phyloP scores from a whole-genome alignment of 805 yeast species.

The Tetrapisispora pingtungensis region DNA sequence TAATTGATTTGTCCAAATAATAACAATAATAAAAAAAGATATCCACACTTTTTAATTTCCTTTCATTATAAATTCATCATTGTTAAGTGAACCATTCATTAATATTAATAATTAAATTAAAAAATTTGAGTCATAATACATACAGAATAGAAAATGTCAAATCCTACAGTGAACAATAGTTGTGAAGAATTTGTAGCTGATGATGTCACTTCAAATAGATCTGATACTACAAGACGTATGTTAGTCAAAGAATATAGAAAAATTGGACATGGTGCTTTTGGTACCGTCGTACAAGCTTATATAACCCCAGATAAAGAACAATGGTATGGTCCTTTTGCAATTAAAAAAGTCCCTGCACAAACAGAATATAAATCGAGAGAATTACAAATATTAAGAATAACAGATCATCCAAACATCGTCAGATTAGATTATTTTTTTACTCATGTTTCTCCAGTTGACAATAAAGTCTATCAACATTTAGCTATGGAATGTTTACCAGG shows the following conservation, averaged over 20 bases:
- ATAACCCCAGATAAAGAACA: constrained; percentile 32
- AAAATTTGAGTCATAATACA: background rate
- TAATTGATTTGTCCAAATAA: no score
- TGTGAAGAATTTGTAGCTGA: constrained; percentile 39
- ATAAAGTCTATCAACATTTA: constrained; percentile 62
- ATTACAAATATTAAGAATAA: constrained; percentile 61
- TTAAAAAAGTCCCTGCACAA: constrained; percentile 77
- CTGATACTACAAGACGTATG: constrained; percentile 49
- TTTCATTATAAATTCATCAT: no score
- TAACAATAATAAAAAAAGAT: no score
- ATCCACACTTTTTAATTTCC: no score
- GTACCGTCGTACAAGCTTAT: constrained; percentile 72
- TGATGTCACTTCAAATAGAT: constrained; percentile 53
- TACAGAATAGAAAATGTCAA: background rate
- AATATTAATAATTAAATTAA: no score
- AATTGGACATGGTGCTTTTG: constrained; percentile 82
- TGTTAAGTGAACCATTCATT: no score
- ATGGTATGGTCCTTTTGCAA: constrained; percentile 77
- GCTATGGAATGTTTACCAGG: constrained; percentile 87
- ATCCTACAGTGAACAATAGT: constrained; percentile 1
- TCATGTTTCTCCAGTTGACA: constrained; percentile 51
- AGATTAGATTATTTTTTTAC: constrained; percentile 61
- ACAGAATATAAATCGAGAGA: constrained; percentile 80
- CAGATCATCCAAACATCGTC: constrained; percentile 74
- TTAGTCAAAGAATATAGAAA: constrained; percentile 58